phyloP scores from a whole-genome alignment of 805 yeast genomes.

The Myxozyma sirexii region DNA sequence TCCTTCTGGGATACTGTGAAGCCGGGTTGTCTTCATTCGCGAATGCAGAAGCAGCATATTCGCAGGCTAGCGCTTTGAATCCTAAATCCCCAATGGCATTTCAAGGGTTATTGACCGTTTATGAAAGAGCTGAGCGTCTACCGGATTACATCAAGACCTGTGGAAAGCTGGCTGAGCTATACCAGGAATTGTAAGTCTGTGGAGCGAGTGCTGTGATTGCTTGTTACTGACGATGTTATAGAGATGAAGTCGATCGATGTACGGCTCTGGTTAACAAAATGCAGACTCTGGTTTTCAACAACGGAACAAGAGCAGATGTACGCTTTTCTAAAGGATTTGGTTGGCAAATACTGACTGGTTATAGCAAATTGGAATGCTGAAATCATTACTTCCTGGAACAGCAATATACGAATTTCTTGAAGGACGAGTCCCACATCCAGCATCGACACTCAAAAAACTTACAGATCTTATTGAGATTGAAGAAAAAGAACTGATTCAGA shows the following conservation, averaged over 20 bases:
- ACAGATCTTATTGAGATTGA: slow-evolving; percentile 46
- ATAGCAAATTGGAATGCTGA: slow-evolving; percentile 27
- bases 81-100: slow-evolving; percentile 62
- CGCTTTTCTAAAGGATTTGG: neutral
- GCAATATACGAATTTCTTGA: slow-evolving; percentile 38
- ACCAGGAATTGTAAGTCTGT: slow-evolving; percentile 23
- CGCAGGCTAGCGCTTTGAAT: slow-evolving; percentile 49
- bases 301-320: slow-evolving; percentile 32
- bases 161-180: slow-evolving; percentile 32
- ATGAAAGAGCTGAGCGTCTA: slow-evolving; percentile 33
- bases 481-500: slow-evolving; percentile 36
- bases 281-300: slow-evolving; percentile 22
- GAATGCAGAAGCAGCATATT: slow-evolving; percentile 54
- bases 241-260: slow-evolving; percentile 37
- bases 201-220: neutral
- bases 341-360: neutral
- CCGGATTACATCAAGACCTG: slow-evolving; percentile 33
- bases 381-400: slow-evolving; percentile 40
- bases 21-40: slow-evolving; percentile 42
- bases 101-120: slow-evolving; percentile 66
- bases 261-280: slow-evolving; percentile 33
- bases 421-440: slow-evolving; percentile 38
- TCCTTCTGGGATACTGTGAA: slow-evolving; percentile 30
- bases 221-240: neutral
- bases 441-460: slow-evolving; percentile 34